Base-by-base conservation (phyloP, 2,329 filamentous ascomycete genomes). In the Fusarium sp. region DNA sequence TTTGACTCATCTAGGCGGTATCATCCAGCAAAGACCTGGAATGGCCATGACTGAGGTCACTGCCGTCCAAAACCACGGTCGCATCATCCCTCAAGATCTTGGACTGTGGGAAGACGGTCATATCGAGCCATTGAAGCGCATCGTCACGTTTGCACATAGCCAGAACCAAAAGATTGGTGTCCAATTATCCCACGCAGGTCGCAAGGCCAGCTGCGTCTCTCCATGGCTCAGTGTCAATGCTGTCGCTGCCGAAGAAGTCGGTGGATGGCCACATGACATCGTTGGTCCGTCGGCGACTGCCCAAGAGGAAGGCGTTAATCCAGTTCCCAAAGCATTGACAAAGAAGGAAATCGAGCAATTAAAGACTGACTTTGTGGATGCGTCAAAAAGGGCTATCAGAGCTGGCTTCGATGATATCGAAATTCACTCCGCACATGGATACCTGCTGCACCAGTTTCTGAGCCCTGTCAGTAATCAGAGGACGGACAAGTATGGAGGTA, bases 21-120 rank as follows among this genome's bases (percentile, higher is more conserved):
- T 94, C 70, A 86, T 92, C 24, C 84, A 91, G 63, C 88, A 91
- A 54, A 94, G 94, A 11, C 90, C 92, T 0, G 92, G 88, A 2
- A 81, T 97, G 15, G 82, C 91, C 45, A 87, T 94, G 62, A 84
- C 95, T 58, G 94, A 97, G 81, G 93, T 94, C 28, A 94, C 92
- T 1, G 84, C 89, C 39, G 91, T 97, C 0, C 84, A 87, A 7
- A 81, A 92, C 5, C 89, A 94, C 71, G 94, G 94, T 31, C 88
- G 94, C 57, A 97, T 97, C 82, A 91, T 92, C 0, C 93, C 93
- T 2, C 85, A 95, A 77, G 92, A 95, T 77, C 80, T 83, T 15
- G 93, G 95, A 1, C 81, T 97, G 6, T 97, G 94, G 95, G 85
- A 91, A 68, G 95, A 97, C 78, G 89, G 86, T 26, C 95, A 97